Evolutionary conservation across 805 yeast genomes (phyloP).

Genomic region (Yamadazyma kitorensis): DNA sequence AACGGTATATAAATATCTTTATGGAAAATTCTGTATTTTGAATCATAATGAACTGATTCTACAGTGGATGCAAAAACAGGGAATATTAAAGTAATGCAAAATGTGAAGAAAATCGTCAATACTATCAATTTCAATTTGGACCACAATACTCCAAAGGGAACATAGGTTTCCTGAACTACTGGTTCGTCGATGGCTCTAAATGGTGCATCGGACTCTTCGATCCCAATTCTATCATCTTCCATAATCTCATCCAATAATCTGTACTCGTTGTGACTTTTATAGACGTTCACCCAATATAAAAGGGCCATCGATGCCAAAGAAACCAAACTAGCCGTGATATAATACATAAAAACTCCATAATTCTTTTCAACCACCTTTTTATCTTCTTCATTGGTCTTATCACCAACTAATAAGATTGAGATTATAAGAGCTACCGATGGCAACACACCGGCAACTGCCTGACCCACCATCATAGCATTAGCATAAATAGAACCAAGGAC

Average conservation of each 20-base stretch:
- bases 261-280: constrained; percentile 22
- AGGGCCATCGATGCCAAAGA: constrained; percentile 41
- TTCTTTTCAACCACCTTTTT: constrained; percentile 26
- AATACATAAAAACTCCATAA: constrained; percentile 44
- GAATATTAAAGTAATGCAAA: constrained; percentile 71
- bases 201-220: constrained; percentile 10
- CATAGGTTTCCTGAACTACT: constrained; percentile 17
- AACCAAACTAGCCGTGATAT: constrained; percentile 50
- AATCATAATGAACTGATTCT: constrained; percentile 43
- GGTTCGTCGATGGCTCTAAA: constrained; percentile 11
- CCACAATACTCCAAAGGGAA: constrained; percentile 63
- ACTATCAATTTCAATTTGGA: constrained; percentile 61
- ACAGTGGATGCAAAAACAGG: constrained; percentile 86
- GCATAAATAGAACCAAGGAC: constrained; percentile 73
- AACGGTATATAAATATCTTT: constrained; percentile 62
- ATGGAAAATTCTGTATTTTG: constrained; percentile 38
- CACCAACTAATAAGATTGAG: constrained; percentile 46
- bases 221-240: background rate
- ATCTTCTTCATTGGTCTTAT: constrained; percentile 21
- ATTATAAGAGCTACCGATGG: constrained; percentile 72
- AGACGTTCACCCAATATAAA: constrained; percentile 32
- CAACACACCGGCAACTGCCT: constrained; percentile 89
- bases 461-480: constrained; percentile 92
- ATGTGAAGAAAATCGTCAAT: constrained; percentile 67
- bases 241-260: constrained; percentile 12